Evolutionary conservation across 345 rosid genomes (phyloP).

Genomic region (Abelmoschus esculentus): DNA sequence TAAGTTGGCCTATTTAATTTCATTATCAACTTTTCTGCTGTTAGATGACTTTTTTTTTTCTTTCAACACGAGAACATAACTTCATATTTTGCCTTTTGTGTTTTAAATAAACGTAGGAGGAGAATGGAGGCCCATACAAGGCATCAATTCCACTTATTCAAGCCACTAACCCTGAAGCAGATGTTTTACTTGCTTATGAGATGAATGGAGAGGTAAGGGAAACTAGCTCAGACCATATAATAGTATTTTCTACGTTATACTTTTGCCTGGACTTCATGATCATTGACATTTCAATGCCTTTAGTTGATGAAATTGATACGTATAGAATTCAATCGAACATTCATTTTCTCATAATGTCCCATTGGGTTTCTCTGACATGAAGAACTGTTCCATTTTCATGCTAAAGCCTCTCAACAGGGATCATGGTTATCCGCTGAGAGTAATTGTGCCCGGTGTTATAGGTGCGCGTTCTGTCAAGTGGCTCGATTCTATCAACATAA

Average conservation of each 20-base stretch:
- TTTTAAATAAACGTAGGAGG: slow-evolving; percentile 51
- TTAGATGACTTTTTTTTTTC: neutral
- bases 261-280: neutral
- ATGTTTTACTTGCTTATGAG: slow-evolving; percentile 93
- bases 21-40: neutral
- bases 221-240: neutral
- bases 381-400: slow-evolving; percentile 10
- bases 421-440: slow-evolving; percentile 87
- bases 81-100: neutral
- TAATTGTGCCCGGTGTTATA: slow-evolving; percentile 90
- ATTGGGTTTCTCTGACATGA: neutral
- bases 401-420: slow-evolving; percentile 79
- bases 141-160: slow-evolving; percentile 86
- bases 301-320: neutral
- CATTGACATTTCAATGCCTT: neutral
- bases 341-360: neutral
- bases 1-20: neutral
- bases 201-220: slow-evolving; percentile 89
- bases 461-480: slow-evolving; percentile 99
- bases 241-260: neutral
- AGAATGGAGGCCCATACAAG: slow-evolving; percentile 97
- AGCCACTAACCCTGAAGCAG: slow-evolving; percentile 86
- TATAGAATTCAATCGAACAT: neutral
- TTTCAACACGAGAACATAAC: neutral
- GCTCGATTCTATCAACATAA: slow-evolving; percentile 73